Percentiles rank a stretch among this genome's conserved stretches.
phyloP scores from a whole-genome alignment of 2,329 filamentous ascomycete genomes.

The Rutstroemia sydowiana region DNA sequence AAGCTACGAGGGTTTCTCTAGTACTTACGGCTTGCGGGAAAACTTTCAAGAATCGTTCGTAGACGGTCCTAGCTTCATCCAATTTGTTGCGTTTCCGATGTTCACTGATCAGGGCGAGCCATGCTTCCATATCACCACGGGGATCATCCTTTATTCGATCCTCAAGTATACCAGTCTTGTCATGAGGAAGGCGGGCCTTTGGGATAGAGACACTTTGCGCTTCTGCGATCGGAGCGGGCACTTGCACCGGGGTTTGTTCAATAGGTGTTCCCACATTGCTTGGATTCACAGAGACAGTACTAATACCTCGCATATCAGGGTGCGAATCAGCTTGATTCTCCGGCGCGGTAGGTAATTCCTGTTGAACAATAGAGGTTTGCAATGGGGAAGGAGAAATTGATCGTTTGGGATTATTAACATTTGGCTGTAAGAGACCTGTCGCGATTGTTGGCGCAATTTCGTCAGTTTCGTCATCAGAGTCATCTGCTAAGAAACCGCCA shows the following conservation, averaged over 20 bases:
- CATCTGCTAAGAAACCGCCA: constrained; percentile 31
- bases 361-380: constrained; percentile 25
- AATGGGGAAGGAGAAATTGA: constrained; percentile 26
- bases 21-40: constrained; percentile 85
- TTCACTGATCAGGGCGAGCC: constrained; percentile 80
- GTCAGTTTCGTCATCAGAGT: constrained; percentile 31
- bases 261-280: constrained; percentile 17
- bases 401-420: constrained; percentile 24
- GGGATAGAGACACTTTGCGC: constrained; percentile 22
- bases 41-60: constrained; percentile 77
- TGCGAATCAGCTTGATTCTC: constrained; percentile 28
- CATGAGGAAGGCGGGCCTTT: constrained; percentile 31
- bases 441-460: constrained; percentile 20
- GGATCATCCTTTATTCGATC: constrained; percentile 88
- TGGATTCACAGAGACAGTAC: constrained; percentile 23
- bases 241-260: constrained; percentile 23
- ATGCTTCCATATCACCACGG: constrained; percentile 85
- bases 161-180: constrained; percentile 51
- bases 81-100: constrained; percentile 74
- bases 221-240: constrained; percentile 18
- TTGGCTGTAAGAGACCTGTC: constrained; percentile 20
- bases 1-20: constrained; percentile 7
- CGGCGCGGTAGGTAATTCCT: constrained; percentile 20
- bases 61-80: constrained; percentile 72
- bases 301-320: constrained; percentile 16